Base-by-base conservation (phyloP, 768 basidiomycete genomes). In the Boletus barrowsii region DNA sequence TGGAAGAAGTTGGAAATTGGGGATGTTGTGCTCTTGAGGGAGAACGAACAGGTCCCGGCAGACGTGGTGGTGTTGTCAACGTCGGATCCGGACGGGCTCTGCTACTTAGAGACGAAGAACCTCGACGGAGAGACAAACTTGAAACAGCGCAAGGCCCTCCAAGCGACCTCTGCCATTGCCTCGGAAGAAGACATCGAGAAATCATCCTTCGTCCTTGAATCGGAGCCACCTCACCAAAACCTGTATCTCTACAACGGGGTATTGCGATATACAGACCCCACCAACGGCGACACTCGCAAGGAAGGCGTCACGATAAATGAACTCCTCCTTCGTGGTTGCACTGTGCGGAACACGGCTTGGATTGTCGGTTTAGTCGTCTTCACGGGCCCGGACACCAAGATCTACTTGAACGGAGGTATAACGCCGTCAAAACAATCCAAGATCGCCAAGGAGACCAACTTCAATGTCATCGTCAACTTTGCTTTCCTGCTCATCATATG, bases 1-100 rank as follows among this genome's bases (percentile, higher is more conserved):
- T 98, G 96, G 96, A 98, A 98, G 79, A 98, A 98, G 77, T 79
- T 98, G 42, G 94, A 97, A 67, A 94, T 98, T 11, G 96, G 96
- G n/a, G 96, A 98, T 66, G 73, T 98, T 20, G 91, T 98, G 30
- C 75, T 98, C 9, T 76, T 98, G 33, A 77, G 88, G 54, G 93
- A 98, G 60, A 90, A 98, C 70, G 96, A 98, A 47, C 96, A 97
- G 72, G 88, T 98, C 13, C 96, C 96, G 0, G 96, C 96, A 9
- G 96, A 99, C 65, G 88, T 98, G 59, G 80, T 95, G 56, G 91
- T 99, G 1, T 81, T 98, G 7, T 85, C 93, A 10, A 95, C 95
- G 0, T 94, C 92, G 9, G 93, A 97, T 70, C 74, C 90, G 3
- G 94, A 97, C 58, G 88, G 91, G 11, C 75, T 93, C 72, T 97